Evolutionary conservation across 2,329 filamentous ascomycete genomes (phyloP).

Genomic region (Phyllosticta capitalensis): DNA sequence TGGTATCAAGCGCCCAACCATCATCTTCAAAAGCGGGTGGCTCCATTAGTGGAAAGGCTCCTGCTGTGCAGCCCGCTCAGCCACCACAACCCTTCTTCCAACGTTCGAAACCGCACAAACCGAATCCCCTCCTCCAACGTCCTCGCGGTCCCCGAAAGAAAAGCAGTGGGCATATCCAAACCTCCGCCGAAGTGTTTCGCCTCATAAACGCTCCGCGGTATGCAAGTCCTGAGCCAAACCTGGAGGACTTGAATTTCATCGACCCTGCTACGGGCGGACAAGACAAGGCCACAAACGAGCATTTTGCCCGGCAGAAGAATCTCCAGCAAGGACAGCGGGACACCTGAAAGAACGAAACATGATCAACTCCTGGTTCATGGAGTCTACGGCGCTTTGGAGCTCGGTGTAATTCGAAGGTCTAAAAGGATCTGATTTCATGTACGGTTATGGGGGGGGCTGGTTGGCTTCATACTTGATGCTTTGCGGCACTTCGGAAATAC

Average conservation of each 20-base stretch:
- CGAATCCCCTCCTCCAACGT: neutral
- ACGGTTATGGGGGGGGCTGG: too few species aligned
- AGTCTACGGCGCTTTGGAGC: neutral
- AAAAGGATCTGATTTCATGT: too few species aligned
- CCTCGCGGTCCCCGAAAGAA: neutral
- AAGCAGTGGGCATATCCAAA: neutral
- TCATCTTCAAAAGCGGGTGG: neutral
- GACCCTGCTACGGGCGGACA: neutral
- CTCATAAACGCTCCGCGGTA: neutral
- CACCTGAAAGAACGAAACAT: neutral
- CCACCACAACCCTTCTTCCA: neutral
- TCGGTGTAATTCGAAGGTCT: too few species aligned
- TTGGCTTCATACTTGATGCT: too few species aligned
- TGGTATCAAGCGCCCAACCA: neutral
- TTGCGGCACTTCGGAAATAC: too few species aligned
- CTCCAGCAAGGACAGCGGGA: neutral
- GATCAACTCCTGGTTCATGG: neutral
- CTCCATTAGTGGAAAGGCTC: neutral
- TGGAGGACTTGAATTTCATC: neutral
- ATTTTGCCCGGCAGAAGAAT: neutral
- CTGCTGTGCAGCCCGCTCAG: neutral
- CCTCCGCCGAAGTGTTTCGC: neutral
- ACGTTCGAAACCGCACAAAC: neutral
- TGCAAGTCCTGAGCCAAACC: neutral
- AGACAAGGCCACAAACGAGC: neutral